A percentile compares a stretch with the other conserved stretches of the same genome.
phyloP scores from a whole-genome alignment of 2,329 filamentous ascomycete genomes.

The Phialophora tarda region DNA sequence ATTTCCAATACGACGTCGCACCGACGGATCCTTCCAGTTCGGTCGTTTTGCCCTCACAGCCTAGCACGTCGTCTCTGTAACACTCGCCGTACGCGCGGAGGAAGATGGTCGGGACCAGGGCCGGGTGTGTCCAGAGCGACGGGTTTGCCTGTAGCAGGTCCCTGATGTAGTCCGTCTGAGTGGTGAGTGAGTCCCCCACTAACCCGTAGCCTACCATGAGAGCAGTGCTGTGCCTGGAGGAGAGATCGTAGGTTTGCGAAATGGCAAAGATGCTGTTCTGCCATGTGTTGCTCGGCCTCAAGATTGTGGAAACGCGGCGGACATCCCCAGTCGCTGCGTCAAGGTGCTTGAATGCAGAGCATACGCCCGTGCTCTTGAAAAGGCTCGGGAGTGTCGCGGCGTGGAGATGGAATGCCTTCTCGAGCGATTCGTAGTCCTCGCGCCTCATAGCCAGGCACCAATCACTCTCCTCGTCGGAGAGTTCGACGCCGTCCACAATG shows the following conservation, averaged over 20 bases:
- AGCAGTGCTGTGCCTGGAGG: background rate
- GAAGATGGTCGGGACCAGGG: background rate
- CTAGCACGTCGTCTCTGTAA: background rate
- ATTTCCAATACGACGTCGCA: background rate
- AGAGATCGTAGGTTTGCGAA: background rate
- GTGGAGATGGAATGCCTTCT: background rate
- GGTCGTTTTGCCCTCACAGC: no score
- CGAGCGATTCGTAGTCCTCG: background rate
- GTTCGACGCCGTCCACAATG: background rate
- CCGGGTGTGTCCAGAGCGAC: background rate
- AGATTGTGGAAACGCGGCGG: background rate
- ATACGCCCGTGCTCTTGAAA: no score
- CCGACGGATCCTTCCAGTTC: background rate
- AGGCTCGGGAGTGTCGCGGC: background rate
- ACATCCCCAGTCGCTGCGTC: background rate
- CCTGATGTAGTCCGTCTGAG: background rate
- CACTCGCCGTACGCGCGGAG: background rate
- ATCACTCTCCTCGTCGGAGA: background rate
- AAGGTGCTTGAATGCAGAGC: background rate
- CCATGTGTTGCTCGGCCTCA: no score
- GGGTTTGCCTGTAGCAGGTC: background rate
- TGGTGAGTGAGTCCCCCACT: background rate
- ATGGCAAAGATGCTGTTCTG: no score
- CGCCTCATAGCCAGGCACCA: background rate
- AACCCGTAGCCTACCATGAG: background rate